Conservation (phyloP, 1,139 yeast genomes). For the Saccharomycopsis hybrid region DNA sequence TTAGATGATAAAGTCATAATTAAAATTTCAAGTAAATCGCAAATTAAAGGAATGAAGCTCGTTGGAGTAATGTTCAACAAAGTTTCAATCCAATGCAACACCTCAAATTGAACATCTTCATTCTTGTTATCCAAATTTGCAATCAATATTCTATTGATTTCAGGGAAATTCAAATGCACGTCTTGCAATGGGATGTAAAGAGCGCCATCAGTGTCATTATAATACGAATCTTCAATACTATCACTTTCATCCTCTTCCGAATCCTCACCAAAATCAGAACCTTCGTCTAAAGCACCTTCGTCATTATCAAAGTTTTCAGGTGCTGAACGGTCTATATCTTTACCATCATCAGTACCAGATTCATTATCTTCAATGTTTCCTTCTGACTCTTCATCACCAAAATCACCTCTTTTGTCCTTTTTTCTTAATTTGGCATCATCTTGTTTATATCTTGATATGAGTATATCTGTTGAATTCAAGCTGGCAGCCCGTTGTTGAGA, state of each 20-base stretch:
- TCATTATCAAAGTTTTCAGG: slow-evolving; percentile 22
- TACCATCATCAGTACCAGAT: slow-evolving; percentile 22
- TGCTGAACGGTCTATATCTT: slow-evolving; percentile 21
- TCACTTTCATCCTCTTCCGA: slow-evolving; percentile 20
- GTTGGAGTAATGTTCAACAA: slow-evolving; percentile 70
- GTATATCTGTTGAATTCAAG: not conserved
- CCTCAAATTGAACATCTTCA: slow-evolving; percentile 75
- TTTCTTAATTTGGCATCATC: not conserved
- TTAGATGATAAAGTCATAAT: slow-evolving; percentile 10
- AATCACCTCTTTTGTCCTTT: not conserved
- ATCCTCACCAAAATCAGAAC: slow-evolving; percentile 11
- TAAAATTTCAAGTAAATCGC: slow-evolving; percentile 17
- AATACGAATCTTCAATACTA: slow-evolving; percentile 12
- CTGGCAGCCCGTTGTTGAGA: not conserved
- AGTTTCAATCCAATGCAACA: slow-evolving; percentile 77
- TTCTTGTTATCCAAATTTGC: slow-evolving; percentile 63
- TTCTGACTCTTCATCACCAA: not conserved
- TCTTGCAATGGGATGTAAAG: slow-evolving; percentile 81
- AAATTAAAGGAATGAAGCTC: slow-evolving; percentile 53
- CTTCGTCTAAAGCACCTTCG: slow-evolving; percentile 5
- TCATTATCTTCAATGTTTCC: slow-evolving; percentile 8
- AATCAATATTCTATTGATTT: slow-evolving; percentile 71
- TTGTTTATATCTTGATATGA: not conserved
- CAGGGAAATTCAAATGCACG: slow-evolving; percentile 72
- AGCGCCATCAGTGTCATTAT: slow-evolving; percentile 39